phyloP scores from a whole-genome alignment of 2,329 filamentous ascomycete genomes.

The Trichoderma sp. region DNA sequence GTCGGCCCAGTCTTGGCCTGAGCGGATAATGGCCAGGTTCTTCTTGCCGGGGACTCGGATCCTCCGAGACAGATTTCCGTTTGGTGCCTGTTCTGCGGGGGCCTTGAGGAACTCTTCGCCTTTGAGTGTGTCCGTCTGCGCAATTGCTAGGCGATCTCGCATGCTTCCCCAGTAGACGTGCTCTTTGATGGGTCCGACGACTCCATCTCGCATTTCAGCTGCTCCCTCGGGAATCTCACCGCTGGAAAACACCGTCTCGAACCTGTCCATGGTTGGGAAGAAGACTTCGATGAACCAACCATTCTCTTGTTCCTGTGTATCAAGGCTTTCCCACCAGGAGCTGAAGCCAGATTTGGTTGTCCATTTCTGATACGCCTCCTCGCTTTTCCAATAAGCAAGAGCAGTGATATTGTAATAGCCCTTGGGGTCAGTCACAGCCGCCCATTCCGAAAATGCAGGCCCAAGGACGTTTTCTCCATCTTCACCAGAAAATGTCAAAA shows the following conservation, averaged over 20 bases:
- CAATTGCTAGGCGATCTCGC: conserved; percentile 40
- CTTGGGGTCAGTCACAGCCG: conserved; percentile 20
- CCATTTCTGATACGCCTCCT: conserved; percentile 17
- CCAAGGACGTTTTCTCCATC: neutral
- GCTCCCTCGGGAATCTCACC: conserved; percentile 39
- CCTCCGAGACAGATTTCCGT: conserved; percentile 11
- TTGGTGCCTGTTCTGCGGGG: neutral
- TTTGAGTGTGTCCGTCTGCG: conserved; percentile 36
- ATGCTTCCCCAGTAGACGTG: conserved; percentile 48
- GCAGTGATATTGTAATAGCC: conserved; percentile 21
- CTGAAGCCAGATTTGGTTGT: conserved; percentile 6
- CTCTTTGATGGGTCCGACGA: conserved; percentile 39
- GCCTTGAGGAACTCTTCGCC: conserved; percentile 24
- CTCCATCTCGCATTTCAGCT: conserved; percentile 37
- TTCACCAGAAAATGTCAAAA: conserved; percentile 1
- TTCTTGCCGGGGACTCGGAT: conserved; percentile 35
- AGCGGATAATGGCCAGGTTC: conserved; percentile 44
- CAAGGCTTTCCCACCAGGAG: conserved; percentile 14
- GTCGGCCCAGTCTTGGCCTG: conserved; percentile 44
- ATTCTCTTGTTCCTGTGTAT: conserved; percentile 18
- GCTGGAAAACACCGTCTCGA: conserved; percentile 42
- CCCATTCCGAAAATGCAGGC: conserved; percentile 20
- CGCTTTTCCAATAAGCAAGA: conserved; percentile 11
- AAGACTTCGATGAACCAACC: conserved; percentile 46
- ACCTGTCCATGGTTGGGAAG: conserved; percentile 39